Conservation (phyloP, 495 filamentous ascomycete genomes). For the Xylona heveae region DNA sequence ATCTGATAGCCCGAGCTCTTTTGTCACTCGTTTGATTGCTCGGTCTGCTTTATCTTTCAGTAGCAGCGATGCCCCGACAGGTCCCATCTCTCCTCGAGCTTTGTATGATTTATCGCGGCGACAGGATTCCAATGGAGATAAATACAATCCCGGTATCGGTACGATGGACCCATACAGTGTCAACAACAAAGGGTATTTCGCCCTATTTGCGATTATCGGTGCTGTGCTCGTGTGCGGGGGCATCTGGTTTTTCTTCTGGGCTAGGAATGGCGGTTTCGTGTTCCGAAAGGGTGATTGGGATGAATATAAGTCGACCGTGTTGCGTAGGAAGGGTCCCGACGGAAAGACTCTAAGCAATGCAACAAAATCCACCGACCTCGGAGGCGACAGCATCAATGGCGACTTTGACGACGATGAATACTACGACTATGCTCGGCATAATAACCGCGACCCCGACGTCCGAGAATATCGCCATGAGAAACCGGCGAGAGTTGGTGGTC, state of each 20-base stretch:
- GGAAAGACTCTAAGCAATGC: constrained; percentile 62
- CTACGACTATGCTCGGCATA: constrained; percentile 28
- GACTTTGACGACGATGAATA: constrained; percentile 35
- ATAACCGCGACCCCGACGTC: constrained; percentile 44
- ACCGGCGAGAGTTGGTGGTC: constrained; percentile 60
- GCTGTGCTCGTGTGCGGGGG: constrained; percentile 49
- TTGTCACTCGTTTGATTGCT: too few species aligned
- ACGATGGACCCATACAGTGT: constrained; percentile 41
- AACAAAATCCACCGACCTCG: constrained; percentile 59
- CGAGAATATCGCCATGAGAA: constrained; percentile 69
- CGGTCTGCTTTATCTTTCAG: not conserved
- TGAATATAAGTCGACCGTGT: constrained; percentile 90
- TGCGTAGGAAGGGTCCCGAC: constrained; percentile 81
- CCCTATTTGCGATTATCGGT: constrained; percentile 69
- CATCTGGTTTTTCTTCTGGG: constrained; percentile 99
- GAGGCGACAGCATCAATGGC: constrained; percentile 54
- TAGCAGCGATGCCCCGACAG: not conserved
- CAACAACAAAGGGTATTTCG: constrained; percentile 68
- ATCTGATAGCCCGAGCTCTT: too few species aligned
- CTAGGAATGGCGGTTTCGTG: constrained; percentile 81
- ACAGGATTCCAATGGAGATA: not conserved
- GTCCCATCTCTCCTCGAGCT: constrained; percentile 3
- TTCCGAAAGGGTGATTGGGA: constrained; percentile 82
- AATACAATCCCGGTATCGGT: constrained; percentile 23
- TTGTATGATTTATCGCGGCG: not conserved